Evolutionary conservation across 257 asterid genomes (phyloP), one percentile per base, ranked within the genome.

Genomic region (Primulina tabacum): DNA sequence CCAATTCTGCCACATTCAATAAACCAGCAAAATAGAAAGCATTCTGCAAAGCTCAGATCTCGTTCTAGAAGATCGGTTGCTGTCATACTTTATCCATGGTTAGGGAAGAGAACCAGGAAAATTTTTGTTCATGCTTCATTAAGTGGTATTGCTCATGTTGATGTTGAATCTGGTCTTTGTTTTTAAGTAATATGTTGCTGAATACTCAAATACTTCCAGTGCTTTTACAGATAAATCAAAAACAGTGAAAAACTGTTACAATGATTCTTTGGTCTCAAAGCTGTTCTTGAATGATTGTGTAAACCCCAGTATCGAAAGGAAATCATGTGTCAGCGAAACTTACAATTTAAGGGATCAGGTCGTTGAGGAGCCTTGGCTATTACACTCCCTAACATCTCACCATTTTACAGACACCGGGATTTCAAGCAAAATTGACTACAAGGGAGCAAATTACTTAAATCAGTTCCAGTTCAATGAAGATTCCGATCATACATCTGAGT

Each of bases 311-410:
- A 62, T 52, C 59, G 67, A 73, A 67, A 81, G 74, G 78, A 66
- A 38, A 65, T 73, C 86, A 58, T 73, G 78, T 81, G 33, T 64
- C 28, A 68, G 72, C 30, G 74, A 64, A 67, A 64, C 74, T 37
- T 85, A 71, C 78, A 72, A 75, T 60, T 68, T 43, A 20, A 66
- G 64, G 52, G 78, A 74, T 71, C 80, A 82, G 65, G 17, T 76
- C 77, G 75, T 85, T 9, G 99, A 90, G 87, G 99, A 93, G 86
- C 99, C 99, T 72, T 93, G 99, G 96, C 82, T 90, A 55, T 72
- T 55, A 47, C 88, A 82, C 61, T 82, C 97, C 50, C 67, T 60
- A 65, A 71, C 61, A 47, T 78, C 85, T 75, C 69, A 66, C 63
- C 69, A 69, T 71, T 57, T 68, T 65, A 73, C 62, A 61, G 85